Evolutionary conservation across 176 grass and related monocot genomes (phyloP).

Genomic region (Ensete ventricosum): DNA sequence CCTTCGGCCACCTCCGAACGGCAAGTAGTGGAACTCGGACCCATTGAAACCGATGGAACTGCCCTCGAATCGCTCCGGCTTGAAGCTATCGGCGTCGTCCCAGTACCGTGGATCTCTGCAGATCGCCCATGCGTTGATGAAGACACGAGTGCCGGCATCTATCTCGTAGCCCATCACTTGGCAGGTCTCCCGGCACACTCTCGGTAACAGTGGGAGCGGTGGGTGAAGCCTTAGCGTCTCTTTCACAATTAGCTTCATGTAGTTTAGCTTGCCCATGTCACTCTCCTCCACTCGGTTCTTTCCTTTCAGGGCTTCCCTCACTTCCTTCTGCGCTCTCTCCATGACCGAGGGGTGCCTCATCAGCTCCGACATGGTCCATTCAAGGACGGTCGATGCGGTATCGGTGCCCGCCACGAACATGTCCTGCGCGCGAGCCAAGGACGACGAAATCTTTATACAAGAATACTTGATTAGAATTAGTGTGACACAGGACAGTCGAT

Average conservation of each 20-base stretch:
- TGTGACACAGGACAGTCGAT: too few species aligned
- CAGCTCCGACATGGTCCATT: neutral
- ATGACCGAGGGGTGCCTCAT: neutral
- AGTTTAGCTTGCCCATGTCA: neutral
- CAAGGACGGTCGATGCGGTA: neutral
- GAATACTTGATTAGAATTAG: too few species aligned
- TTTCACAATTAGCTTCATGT: neutral
- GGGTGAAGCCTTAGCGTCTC: neutral
- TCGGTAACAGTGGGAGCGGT: neutral
- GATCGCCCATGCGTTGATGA: neutral
- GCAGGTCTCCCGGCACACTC: neutral
- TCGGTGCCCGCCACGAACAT: neutral
- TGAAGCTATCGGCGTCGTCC: neutral
- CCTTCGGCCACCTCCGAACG: neutral
- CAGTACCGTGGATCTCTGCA: neutral
- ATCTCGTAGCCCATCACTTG: neutral
- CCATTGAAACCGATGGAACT: neutral
- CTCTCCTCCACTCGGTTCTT: neutral
- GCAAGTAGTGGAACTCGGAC: neutral
- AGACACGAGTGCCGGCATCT: neutral
- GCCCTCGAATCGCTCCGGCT: neutral
- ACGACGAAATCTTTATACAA: too few species aligned
- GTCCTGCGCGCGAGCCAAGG: neutral
- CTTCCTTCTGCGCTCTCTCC: neutral
- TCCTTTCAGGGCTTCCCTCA: neutral